Percentiles rank a stretch among this genome's conserved stretches.
Conservation (phyloP, 345 rosid genomes). For the Arabidopsis suecica region DNA sequence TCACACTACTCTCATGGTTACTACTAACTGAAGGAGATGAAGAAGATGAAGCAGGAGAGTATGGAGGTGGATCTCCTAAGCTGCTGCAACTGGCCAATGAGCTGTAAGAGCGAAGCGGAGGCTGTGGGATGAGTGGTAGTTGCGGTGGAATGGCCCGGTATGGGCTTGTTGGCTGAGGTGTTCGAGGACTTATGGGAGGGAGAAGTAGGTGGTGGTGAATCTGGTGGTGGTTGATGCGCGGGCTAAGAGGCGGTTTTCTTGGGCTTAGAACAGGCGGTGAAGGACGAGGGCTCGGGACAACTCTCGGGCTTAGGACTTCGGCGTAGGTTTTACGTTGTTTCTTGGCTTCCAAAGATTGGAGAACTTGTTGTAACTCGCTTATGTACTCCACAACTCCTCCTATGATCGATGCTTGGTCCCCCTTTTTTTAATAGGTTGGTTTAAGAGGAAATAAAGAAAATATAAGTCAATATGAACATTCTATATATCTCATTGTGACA, state of each 20-base stretch:
- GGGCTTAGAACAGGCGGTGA: slow-evolving; percentile 51
- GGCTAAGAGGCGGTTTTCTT: slow-evolving; percentile 65
- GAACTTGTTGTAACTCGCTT: slow-evolving; percentile 88
- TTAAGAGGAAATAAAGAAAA: slow-evolving; percentile 6
- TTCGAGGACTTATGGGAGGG: slow-evolving; percentile 82
- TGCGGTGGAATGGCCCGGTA: slow-evolving; percentile 56
- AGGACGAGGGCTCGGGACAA: slow-evolving; percentile 69
- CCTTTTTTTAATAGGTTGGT: slow-evolving; percentile 49
- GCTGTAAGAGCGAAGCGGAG: slow-evolving; percentile 44
- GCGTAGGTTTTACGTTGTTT: slow-evolving; percentile 87
- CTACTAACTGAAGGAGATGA: slow-evolving; percentile 58
- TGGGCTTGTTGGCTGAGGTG: slow-evolving; percentile 77
- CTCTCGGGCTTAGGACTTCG: slow-evolving; percentile 87
- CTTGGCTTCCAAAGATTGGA: slow-evolving; percentile 86
- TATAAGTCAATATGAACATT: slow-evolving; percentile 30
- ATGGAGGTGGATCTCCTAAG: slow-evolving; percentile 53
- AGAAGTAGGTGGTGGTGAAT: slow-evolving; percentile 54
- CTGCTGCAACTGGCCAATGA: slow-evolving; percentile 41
- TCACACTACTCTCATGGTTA: slow-evolving; percentile 45
- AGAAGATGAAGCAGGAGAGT: slow-evolving; percentile 55
- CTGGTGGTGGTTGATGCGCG: slow-evolving; percentile 53
- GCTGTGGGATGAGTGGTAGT: slow-evolving; percentile 54
- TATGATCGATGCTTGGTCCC: slow-evolving; percentile 98
- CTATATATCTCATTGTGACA: slow-evolving; percentile 22
- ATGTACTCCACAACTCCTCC: slow-evolving; percentile 98